phyloP scores from a whole-genome alignment of 2,329 filamentous ascomycete species.

The Colletotrichum zoysiae region DNA sequence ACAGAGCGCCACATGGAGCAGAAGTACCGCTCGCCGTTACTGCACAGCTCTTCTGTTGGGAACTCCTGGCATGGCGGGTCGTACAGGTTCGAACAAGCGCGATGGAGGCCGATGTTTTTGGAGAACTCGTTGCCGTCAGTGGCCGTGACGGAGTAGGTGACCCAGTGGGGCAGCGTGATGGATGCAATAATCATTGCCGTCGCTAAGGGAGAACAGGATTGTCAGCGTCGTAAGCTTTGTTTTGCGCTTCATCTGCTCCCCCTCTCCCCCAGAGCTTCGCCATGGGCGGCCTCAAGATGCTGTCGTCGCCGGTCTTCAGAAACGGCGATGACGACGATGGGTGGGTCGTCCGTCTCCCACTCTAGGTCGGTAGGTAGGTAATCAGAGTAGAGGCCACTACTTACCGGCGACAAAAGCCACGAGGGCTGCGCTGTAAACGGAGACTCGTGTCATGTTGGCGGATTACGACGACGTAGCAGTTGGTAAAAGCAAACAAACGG shows the following conservation, averaged over 20 bases:
- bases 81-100: conserved; percentile 79
- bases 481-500: background rate
- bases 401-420: conserved; percentile 59
- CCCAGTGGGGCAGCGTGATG: conserved; percentile 78
- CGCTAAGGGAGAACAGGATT: conserved; percentile 59
- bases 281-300: conserved; percentile 5
- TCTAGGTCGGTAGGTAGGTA: background rate
- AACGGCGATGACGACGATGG: conserved; percentile 38
- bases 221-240: conserved; percentile 48
- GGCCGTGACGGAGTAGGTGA: conserved; percentile 70
- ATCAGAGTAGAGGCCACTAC: conserved; percentile 49
- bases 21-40: conserved; percentile 75
- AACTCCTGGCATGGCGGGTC: conserved; percentile 73
- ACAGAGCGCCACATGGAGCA: conserved; percentile 93
- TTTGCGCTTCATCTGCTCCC: background rate
- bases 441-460: conserved; percentile 57
- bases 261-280: background rate
- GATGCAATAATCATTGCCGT: conserved; percentile 78
- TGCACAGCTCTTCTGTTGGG: conserved; percentile 76
- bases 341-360: conserved; percentile 25
- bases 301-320: background rate
- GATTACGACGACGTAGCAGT: background rate
- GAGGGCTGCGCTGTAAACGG: conserved; percentile 58
- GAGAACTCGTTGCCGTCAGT: conserved; percentile 61
- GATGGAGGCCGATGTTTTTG: conserved; percentile 82